A percentile compares a stretch with the other conserved stretches of the same genome.
Evolutionary conservation across 2,329 filamentous ascomycete species (phyloP).

Genomic region (Fusarium nodosum): DNA sequence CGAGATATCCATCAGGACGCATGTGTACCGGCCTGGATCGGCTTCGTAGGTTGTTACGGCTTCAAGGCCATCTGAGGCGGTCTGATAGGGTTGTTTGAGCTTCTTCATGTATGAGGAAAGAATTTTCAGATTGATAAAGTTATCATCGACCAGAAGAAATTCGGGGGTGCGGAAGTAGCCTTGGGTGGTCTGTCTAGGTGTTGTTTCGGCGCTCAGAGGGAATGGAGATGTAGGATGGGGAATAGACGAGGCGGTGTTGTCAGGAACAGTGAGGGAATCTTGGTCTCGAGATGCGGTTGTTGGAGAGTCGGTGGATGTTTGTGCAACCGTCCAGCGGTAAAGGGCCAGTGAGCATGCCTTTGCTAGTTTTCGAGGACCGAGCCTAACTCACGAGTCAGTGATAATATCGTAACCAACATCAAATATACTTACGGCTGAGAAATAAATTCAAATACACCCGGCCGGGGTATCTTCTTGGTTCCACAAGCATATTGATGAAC

Average conservation of each 20-base stretch:
- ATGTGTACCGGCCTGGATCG: conserved; percentile 45
- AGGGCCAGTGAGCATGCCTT: conserved; percentile 51
- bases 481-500: conserved; percentile 50
- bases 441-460: conserved; percentile 55
- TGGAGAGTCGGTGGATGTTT: conserved; percentile 11
- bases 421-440: conserved; percentile 54
- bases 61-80: conserved; percentile 54
- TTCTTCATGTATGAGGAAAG: conserved; percentile 55
- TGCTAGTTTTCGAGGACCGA: conserved; percentile 57
- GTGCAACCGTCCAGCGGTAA: conserved; percentile 46
- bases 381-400: conserved; percentile 36
- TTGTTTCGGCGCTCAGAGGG: conserved; percentile 23
- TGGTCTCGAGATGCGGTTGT: not conserved
- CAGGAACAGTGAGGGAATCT: not conserved
- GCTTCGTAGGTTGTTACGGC: conserved; percentile 51
- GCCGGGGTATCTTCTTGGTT: conserved; percentile 28
- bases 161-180: conserved; percentile 12
- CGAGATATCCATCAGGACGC: conserved; percentile 64
- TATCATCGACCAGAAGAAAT: conserved; percentile 59
- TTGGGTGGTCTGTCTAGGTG: conserved; percentile 6
- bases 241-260: not conserved
- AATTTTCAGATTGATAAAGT: conserved; percentile 57
- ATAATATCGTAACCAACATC: fast-evolving
- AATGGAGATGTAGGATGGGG: conserved; percentile 17
- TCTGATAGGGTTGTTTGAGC: conserved; percentile 49